A percentile compares a stretch with the other conserved stretches of the same genome.
Evolutionary conservation across 2,329 filamentous ascomycete species (phyloP).

Genomic region (Pseudogymnoascus sp.): DNA sequence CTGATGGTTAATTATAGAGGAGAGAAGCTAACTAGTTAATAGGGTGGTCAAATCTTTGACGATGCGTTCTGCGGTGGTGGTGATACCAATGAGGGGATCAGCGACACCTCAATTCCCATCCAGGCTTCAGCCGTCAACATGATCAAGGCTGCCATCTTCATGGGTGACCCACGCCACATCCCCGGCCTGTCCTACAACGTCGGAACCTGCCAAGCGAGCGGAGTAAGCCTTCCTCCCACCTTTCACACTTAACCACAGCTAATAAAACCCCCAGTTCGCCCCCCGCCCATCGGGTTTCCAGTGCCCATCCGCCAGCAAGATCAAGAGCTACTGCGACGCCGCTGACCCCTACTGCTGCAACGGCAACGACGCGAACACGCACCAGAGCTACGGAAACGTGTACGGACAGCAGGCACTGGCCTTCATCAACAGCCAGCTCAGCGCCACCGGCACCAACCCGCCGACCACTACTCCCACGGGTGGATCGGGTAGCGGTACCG

Average conservation of each 20-base stretch:
- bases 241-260: not conserved
- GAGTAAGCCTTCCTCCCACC: conserved; percentile 40
- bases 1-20: not conserved
- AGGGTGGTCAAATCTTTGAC: conserved; percentile 59
- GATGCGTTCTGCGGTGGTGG: conserved; percentile 54
- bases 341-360: conserved; percentile 58
- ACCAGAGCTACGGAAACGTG: conserved; percentile 51
- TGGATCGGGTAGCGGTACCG: not conserved
- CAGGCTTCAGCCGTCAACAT: conserved; percentile 42
- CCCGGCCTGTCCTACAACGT: conserved; percentile 52
- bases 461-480: not conserved
- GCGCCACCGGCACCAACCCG: conserved; percentile 17
- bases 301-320: conserved; percentile 47
- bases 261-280: conserved; percentile 40
- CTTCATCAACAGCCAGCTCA: conserved; percentile 50
- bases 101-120: conserved; percentile 38
- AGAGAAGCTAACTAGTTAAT: conserved; percentile 9
- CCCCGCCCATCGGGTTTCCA: conserved; percentile 47
- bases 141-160: conserved; percentile 59
- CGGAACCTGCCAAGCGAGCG: conserved; percentile 51
- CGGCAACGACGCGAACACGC: conserved; percentile 46
- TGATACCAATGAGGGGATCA: conserved; percentile 40
- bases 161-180: conserved; percentile 56
- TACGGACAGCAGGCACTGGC: conserved; percentile 50
- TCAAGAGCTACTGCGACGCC: conserved; percentile 55